Base-by-base conservation (phyloP, 129 eudicot species). In the Lonicera japonica region DNA sequence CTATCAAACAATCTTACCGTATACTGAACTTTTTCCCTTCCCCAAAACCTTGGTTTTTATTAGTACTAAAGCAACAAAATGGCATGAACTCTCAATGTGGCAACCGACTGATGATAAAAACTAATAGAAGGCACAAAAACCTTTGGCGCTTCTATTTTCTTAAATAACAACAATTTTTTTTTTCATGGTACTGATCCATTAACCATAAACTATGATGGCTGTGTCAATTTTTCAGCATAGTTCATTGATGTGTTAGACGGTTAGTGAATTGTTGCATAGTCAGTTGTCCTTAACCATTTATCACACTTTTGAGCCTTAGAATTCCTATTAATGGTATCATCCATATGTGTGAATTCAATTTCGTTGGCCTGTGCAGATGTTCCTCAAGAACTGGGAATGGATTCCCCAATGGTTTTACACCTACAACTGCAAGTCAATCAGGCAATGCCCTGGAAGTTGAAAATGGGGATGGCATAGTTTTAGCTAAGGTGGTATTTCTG, bases 361-460 rank as follows among this genome's bases (percentile, higher is more conserved):
- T 11, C 14, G 8, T 43, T 43, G 50, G 16, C 50, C 50, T 43
- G 5, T 43, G 20, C 78, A 83, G 90, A 74, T 53, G 73, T 70
- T 65, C 70, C 17, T 74, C 83, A 51, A 74, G 73, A 70, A 56
- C 39, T 43, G 70, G 63, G 41, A 83, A 83, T 11, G 70, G 70
- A 63, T n/a, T 47, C 61, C 65, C 62, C 60, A 40, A 70, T 43
- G 75, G 57, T 54, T 70, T 46, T 40, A 60, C 70, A 46, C 74
- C 80, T 39, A 66, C 70, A 25, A 48, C 11, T 23, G 36, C 36
- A 38, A 34, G 39, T 56, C 54, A 51, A 20, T 56, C 66, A 21
- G 64, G 52, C 58, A 47, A 62, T 59, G 61, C 36, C 11, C 5
- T 39, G n/a, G 75, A 65, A 68, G 67, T 47, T 40, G 72, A 64